Base-by-base conservation (phyloP, 176 grass and related monocot genomes). In the Triticum urartu region DNA sequence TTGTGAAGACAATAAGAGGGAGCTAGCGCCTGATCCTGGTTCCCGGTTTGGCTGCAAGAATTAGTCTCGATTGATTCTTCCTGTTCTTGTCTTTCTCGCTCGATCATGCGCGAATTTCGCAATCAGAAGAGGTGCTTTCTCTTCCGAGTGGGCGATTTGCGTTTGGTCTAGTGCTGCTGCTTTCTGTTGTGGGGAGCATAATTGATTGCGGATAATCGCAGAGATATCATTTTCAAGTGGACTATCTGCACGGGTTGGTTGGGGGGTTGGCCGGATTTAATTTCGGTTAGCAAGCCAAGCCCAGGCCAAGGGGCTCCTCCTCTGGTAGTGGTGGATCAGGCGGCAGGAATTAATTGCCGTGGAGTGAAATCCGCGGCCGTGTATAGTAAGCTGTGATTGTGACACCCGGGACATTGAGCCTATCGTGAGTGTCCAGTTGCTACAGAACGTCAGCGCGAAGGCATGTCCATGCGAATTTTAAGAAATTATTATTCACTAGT, bases 1-100 rank as follows among this genome's bases (percentile, higher is more conserved):
- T 70, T 83, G 86, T 88, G 80, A 82, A 78, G 72, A 42, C 80
- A 78, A 78, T 88, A 88, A 88, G 79, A 83, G 86, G 80, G 80
- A 78, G 72, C 47, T 10, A 13, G 13, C 26, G 63, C 69, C 10
- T 6, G n/a, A 15, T 73, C 5, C 38, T 73, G 21, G 35, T 20
- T 78, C 64, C 80, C 24, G 65, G 1, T 30, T 79, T 75, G 33
- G 17, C 11, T n/a, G 22, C 79, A 67, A 28, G 25, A 20, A 82
- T 30, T 0, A 1, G 69, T 12, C 15, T 3, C 7, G 11, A 9
- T 36, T n/a, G 9, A 9, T 25, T n/a, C 50, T 21, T 11, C 1
- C 2, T 2, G 7, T 15, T 69, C 30, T 40, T 4, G 12, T 4
- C 54, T 58, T 18, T 8, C 54, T 58, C 54, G 18, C 54, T 20